These are phyloP conservation scores for Diaporthe sp. DNA, from an alignment of 2,329 filamentous ascomycete species.

Conservation along the genomic window DNA sequence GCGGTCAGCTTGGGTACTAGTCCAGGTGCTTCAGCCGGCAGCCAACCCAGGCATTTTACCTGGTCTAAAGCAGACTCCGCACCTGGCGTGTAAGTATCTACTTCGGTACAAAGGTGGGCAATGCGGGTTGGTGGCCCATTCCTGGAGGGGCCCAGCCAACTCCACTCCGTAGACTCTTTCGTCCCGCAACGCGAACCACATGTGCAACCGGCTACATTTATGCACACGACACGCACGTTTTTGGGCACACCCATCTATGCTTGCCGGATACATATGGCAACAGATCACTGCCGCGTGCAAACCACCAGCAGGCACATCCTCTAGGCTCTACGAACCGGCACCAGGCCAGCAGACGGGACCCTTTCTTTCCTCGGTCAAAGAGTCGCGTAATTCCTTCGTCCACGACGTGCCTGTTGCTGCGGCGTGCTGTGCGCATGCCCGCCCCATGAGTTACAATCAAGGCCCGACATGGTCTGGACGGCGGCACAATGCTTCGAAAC, in stretches of 20 bases:
- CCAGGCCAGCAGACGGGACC: not conserved
- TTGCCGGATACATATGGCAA: not conserved
- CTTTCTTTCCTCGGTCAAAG: not conserved
- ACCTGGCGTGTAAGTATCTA: not conserved
- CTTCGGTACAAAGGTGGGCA: not conserved
- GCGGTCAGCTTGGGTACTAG: not conserved
- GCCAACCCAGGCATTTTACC: not conserved
- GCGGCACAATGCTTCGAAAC: constrained; percentile 66
- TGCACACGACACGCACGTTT: constrained; percentile 7
- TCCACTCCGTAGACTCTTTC: constrained; percentile 29
- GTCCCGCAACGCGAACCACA: constrained; percentile 31
- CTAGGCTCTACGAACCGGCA: not conserved
- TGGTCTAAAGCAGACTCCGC: not conserved
- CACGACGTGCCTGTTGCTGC: not conserved
- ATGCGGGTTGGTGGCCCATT: constrained; percentile 27
- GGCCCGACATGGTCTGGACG: constrained; percentile 34
- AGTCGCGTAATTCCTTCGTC: constrained; percentile 4
- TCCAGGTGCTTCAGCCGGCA: not conserved
- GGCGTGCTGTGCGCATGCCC: constrained; percentile 26
- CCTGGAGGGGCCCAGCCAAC: constrained; percentile 1
- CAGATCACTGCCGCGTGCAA: not conserved
- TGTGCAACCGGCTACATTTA: constrained; percentile 21
- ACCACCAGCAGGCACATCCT: not conserved
- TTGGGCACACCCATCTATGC: not conserved
- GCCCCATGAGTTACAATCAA: constrained; percentile 27